Conservation (phyloP, 2,329 filamentous ascomycete species). For the Colletotrichum godetiae region DNA sequence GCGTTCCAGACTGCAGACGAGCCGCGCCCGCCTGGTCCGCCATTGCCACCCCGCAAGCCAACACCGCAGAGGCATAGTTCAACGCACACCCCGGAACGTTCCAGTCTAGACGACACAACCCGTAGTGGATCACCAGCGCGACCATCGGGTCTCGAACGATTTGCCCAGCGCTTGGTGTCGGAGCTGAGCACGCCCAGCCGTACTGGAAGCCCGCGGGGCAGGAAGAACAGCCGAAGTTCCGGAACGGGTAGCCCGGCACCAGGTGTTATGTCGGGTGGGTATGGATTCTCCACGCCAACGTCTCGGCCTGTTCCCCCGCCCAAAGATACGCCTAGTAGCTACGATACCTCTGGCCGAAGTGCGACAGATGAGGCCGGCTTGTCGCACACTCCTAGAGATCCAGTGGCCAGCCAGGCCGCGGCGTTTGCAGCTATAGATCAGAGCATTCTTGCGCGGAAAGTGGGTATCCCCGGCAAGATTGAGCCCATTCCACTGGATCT, state of each 20-base stretch:
- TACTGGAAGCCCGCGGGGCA: constrained; percentile 60
- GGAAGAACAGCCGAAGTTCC: constrained; percentile 55
- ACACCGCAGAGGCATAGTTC: constrained; percentile 40
- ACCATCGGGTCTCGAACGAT: constrained; percentile 67
- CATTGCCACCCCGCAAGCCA: constrained; percentile 39
- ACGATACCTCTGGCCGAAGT: constrained; percentile 49
- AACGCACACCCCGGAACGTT: constrained; percentile 52
- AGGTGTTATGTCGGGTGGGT: constrained; percentile 40
- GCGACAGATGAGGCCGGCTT: constrained; percentile 38
- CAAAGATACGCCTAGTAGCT: constrained; percentile 54
- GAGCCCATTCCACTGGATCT: constrained; percentile 61
- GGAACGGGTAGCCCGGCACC: constrained; percentile 47
- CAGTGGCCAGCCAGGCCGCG: constrained; percentile 63
- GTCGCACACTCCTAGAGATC: constrained; percentile 31
- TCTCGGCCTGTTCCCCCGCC: constrained; percentile 51
- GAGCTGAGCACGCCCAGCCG: constrained; percentile 67
- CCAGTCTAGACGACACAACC: constrained; percentile 55
- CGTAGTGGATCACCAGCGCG: constrained; percentile 63
- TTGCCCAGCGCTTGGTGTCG: constrained; percentile 72
- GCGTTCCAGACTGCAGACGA: constrained; percentile 72
- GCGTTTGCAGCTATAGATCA: constrained; percentile 74
- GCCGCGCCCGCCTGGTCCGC: constrained; percentile 42
- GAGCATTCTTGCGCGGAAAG: constrained; percentile 66
- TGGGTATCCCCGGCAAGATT: constrained; percentile 60
- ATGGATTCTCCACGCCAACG: constrained; percentile 46